phyloP scores from a whole-genome alignment of 306 rosid genomes.

The Inga laurina region DNA sequence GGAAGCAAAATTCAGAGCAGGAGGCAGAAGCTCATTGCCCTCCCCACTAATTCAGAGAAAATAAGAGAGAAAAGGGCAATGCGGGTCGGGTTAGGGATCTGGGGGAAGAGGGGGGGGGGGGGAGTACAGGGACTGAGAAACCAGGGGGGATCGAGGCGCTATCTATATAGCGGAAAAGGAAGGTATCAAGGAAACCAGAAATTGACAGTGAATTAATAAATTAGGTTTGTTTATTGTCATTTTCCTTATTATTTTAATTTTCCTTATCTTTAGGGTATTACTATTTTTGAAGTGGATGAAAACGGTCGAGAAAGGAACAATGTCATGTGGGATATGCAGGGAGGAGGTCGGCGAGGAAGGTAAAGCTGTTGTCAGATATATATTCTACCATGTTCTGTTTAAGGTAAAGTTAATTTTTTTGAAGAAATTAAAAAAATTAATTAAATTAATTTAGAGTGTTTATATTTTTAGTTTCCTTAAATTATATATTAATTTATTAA shows the following conservation, averaged over 20 bases:
- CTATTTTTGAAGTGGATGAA: slow-evolving; percentile 42
- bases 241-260: not conserved
- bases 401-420: no score
- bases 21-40: not conserved
- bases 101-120: not conserved
- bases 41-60: not conserved
- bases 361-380: slow-evolving; percentile 36
- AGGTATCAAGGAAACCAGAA: slow-evolving; percentile 45
- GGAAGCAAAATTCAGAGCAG: not conserved
- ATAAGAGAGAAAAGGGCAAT: slow-evolving; percentile 38
- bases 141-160: slow-evolving; percentile 50
- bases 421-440: no score
- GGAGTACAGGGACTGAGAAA: slow-evolving; percentile 49
- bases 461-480: no score
- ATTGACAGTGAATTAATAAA: slow-evolving; percentile 31
- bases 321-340: slow-evolving; percentile 67
- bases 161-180: slow-evolving; percentile 59
- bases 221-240: not conserved
- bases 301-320: slow-evolving; percentile 60
- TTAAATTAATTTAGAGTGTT: no score
- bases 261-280: not conserved
- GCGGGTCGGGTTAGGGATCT: slow-evolving; percentile 30
- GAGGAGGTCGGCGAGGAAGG: slow-evolving; percentile 68
- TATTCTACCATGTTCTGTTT: no score
- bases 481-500: no score